Base-by-base conservation (phyloP, 2,329 filamentous ascomycete species). In the Talaromyces sp. region DNA sequence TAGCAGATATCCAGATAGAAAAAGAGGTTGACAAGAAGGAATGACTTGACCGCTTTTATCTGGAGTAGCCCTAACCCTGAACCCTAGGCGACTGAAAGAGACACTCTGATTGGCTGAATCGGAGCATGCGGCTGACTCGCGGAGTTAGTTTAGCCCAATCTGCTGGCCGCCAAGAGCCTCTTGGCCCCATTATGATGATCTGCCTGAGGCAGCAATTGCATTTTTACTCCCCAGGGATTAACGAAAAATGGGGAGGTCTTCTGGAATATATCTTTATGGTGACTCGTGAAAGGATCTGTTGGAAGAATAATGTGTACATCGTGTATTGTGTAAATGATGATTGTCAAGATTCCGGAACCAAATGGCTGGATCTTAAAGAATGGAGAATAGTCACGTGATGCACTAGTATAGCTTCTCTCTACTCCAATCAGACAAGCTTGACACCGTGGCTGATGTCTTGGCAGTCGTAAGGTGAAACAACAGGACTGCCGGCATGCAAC, bases 391-490 rank as follows among this genome's bases (percentile, higher is more conserved):
- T 37, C 52, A 56, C 52, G 52, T 56, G 52, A 56, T 8, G 1
- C 7, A 14, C 16, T 7, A 37, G 31, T 10, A 22, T 52, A 52
- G 48, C 52, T 56, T 35, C 5, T 9, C 33, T 39, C 33, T 9
- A 56, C n/a, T 11, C 52, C 52, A 56, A 56, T 37, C 52, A 56
- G 33, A 56, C 24, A 9, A 48, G 43, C 43, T 24, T 47, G 19
- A 24, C 50, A 10, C 16, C n/a, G 31, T 56, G 52, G 52, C 52
- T 37, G 52, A 39, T 39, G 52, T 22, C 52, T 56, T 56, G 50
- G 50, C 50, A 56, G 33, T 56, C 31, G 33, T 37, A 37, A 37
- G 52, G 33, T 56, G 52, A 56, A 56, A 56, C 52, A 24, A n/a
- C 48, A 52, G 24, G 33, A 39, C 31, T 24, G 52, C 33, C 33